Evolutionary conservation across 371 early-diverging fungal species (phyloP).

Genomic region (Circinella umbellata): DNA sequence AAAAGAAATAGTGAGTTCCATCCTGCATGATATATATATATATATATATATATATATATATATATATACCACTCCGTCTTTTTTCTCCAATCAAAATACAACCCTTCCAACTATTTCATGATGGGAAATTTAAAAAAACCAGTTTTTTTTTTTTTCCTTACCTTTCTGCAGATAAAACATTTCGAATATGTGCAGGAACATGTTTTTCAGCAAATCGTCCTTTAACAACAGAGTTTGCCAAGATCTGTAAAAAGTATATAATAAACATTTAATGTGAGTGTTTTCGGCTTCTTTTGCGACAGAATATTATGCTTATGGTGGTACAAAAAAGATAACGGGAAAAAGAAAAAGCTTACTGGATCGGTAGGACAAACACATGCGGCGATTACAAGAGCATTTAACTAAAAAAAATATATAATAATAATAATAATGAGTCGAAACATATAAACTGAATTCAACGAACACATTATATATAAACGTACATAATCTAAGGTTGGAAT

Average conservation of each 20-base stretch:
- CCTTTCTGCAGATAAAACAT: slow-evolving; percentile 90
- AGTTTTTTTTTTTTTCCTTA: slow-evolving; percentile 9
- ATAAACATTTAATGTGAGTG: neutral
- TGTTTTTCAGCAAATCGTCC: slow-evolving; percentile 97
- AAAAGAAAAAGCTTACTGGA: slow-evolving; percentile 63
- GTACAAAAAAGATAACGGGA: neutral
- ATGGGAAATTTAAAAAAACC: no score
- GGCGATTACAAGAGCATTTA: slow-evolving; percentile 80
- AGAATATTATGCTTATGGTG: no score
- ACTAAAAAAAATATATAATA: slow-evolving; percentile 28
- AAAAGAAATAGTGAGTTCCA: neutral
- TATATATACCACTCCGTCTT: no score
- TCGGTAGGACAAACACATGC: slow-evolving; percentile 96
- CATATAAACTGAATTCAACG: neutral
- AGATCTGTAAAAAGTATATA: slow-evolving; percentile 47
- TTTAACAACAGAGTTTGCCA: slow-evolving; percentile 94
- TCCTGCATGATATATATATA: no score
- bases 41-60: no score
- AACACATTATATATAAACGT: slow-evolving; percentile 27
- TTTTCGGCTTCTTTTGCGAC: neutral
- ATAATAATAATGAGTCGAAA: neutral
- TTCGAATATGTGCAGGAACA: slow-evolving; percentile 87
- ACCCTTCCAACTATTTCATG: no score
- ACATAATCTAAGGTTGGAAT: slow-evolving; percentile 71
- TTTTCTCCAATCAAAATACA: no score